These are phyloP conservation scores for Penicillium sp. DNA, from an alignment of 2,329 filamentous ascomycete species.

Conservation along the genomic window DNA sequence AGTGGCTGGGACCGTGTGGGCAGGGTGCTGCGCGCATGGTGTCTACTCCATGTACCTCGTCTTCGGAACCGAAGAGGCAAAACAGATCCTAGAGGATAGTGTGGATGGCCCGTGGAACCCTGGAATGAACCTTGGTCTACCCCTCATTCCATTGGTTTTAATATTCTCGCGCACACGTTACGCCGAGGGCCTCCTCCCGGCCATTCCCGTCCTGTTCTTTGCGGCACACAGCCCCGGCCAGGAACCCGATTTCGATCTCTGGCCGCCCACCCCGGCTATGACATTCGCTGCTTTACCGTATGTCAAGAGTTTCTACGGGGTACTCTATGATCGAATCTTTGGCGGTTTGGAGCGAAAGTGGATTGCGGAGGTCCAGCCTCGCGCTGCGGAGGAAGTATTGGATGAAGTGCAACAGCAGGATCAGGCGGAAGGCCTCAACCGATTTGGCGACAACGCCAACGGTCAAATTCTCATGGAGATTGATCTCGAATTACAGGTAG, in stretches of 20 bases:
- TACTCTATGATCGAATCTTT: constrained; percentile 60
- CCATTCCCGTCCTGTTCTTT: constrained; percentile 58
- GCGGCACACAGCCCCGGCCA: constrained; percentile 46
- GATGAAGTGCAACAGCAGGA: constrained; percentile 37
- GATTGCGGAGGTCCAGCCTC: constrained; percentile 62
- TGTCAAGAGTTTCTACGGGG: constrained; percentile 61
- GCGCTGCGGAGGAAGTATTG: constrained; percentile 44
- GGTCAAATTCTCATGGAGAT: constrained; percentile 50
- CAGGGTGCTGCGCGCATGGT: constrained; percentile 57
- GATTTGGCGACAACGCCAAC: constrained; percentile 31
- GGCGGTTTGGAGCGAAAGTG: constrained; percentile 57
- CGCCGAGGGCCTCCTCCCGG: constrained; percentile 62
- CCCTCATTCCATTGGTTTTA: constrained; percentile 65
- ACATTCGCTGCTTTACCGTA: constrained; percentile 66
- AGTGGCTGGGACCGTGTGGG: constrained; percentile 48
- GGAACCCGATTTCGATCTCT: constrained; percentile 55
- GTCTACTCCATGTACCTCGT: constrained; percentile 63
- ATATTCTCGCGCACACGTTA: constrained; percentile 65
- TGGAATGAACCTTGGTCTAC: constrained; percentile 58
- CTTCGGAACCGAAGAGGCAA: constrained; percentile 62
- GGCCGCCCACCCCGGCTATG: constrained; percentile 65
- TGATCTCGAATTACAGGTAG: constrained; percentile 51
- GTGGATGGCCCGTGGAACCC: constrained; percentile 44
- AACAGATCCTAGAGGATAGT: constrained; percentile 50
- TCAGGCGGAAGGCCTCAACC: constrained; percentile 31